Evolutionary conservation across 192 early-diverging fungal species (phyloP), one percentile per base, ranked within the genome.

Genomic region (Coemansia sp.): DNA sequence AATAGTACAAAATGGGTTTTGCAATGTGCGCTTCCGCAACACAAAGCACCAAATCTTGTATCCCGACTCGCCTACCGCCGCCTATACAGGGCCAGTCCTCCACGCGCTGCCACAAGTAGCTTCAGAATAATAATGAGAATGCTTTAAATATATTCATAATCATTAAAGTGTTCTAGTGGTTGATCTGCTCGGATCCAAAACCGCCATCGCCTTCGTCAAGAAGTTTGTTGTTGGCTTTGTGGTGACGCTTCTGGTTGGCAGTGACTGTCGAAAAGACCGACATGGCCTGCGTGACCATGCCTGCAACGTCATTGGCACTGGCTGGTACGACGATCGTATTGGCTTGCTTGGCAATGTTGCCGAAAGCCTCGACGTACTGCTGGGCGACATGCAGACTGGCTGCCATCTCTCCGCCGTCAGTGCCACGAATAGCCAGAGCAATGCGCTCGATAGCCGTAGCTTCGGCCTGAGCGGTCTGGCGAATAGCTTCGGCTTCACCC

Each of bases 281-380:
- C 76, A 83, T 71, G 24, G 82, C 88, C 86, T 97, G 94, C 39
- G 93, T 88, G 20, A 98, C 95, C 91, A 97, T 95, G 16, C 87
- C 83, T 5, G 90, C 89, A 7, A 92, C 89, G 67, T 98, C 94
- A 38, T 86, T 87, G 20, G 93, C 88, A 38, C 89, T 87, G 27
- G 90, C 86, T 3, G 97, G 97, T 13, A 98, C 87, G 43, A 98
- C 88, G 16, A 97, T 86, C 0, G 97, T 94, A 38, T 89, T 97
- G 34, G 88, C 82, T 75, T 97, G 88, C 81, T 99, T 99, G 39
- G 97, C 97, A 55, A 99, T 84, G 65, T 87, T 82, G 15, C 89
- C 92, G 83, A 98, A 98, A 8, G 94, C 92, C 41, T 96, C 93
- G 56, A 99, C 94, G 70, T 97, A 99, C 81, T 95, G 94, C 74